Base-by-base conservation (phyloP, 2,329 filamentous ascomycete species). In the Pseudogymnoascus sp. region DNA sequence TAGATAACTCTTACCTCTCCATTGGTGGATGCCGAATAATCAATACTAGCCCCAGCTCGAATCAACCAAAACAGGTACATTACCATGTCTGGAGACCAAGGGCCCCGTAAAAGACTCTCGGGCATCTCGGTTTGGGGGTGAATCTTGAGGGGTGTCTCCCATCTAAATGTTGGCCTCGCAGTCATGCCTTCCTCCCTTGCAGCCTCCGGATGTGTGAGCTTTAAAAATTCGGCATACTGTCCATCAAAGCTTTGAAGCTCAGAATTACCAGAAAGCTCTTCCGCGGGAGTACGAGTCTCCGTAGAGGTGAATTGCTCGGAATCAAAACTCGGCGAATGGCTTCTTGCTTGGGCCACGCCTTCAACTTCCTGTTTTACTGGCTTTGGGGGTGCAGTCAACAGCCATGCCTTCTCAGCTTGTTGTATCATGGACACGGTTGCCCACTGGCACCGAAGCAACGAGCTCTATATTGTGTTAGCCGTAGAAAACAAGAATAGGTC, bases 21-120 rank as follows among this genome's bases (percentile, higher is more conserved):
- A 63, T 63, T 67, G 4, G 68, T 72, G 3, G 70, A 71, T 3
- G 56, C 66, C 7, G 66, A 21, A 66, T 67, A 71, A 37, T 70
- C 65, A 46, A 74, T 65, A 33, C 33, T 40, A 19, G 68, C 72
- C 29, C 71, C 68, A 33, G 67, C 68, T 37, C 67, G 69, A 10
- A 68, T 64, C 9, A 73, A 59, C 69, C 71, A 72, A 61, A 68
- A 74, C 9, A 74, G 65, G 62, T 67, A 63, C 31, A 63, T 64
- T 6, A 70, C 59, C 35, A 65, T 64, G 0, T 68, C 67, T 29
- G 72, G 67, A 13, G 65, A 63, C 72, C 72, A 74, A 9, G 71
- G 71, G 10, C 72, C 70, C 7, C 63, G 60, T 7, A 74, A 67
- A n/a, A 74, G 64, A 29, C 65, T 68, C 19, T 68, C 50, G 1